A percentile compares a stretch with the other conserved stretches of the same genome.
phyloP scores from a whole-genome alignment of 2,329 filamentous ascomycete genomes.

The Tolypocladium tropicale region DNA sequence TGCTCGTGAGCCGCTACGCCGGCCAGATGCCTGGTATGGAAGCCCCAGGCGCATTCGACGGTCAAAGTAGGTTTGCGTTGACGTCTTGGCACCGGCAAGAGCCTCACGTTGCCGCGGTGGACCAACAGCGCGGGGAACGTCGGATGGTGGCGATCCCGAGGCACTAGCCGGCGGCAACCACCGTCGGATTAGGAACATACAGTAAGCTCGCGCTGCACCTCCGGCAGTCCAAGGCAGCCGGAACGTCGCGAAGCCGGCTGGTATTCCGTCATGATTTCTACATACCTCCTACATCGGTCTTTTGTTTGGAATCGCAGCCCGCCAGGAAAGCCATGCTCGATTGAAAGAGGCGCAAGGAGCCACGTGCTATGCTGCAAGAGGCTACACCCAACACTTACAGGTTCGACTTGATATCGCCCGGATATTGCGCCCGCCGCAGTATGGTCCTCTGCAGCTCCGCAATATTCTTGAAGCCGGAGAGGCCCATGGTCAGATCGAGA shows the following conservation, averaged over 20 bases:
- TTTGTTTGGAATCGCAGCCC: neutral
- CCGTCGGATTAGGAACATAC: neutral
- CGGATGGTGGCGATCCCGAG: neutral
- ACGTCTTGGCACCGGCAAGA: neutral
- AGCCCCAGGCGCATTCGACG: neutral
- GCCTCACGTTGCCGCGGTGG: neutral
- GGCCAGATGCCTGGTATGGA: neutral
- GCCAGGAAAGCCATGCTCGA: neutral
- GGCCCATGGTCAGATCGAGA: slow-evolving; percentile 42
- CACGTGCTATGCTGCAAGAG: neutral
- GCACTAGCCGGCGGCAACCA: neutral
- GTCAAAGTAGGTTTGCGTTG: neutral
- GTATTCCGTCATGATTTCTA: neutral
- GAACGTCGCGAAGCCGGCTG: neutral
- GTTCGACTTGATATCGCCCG: slow-evolving; percentile 21
- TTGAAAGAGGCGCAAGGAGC: neutral
- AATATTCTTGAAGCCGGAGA: slow-evolving; percentile 38
- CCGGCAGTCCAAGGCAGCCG: neutral
- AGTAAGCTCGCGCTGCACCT: neutral
- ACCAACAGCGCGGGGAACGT: neutral
- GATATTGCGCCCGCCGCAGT: slow-evolving; percentile 21
- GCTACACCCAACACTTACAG: slow-evolving; percentile 9
- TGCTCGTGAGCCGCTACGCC: neutral
- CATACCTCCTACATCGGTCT: neutral
- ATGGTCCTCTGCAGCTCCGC: slow-evolving; percentile 22